Evolutionary conservation across 352 stramenopile genomes (phyloP).

Genomic region (Globisporangium uncinulatum): DNA sequence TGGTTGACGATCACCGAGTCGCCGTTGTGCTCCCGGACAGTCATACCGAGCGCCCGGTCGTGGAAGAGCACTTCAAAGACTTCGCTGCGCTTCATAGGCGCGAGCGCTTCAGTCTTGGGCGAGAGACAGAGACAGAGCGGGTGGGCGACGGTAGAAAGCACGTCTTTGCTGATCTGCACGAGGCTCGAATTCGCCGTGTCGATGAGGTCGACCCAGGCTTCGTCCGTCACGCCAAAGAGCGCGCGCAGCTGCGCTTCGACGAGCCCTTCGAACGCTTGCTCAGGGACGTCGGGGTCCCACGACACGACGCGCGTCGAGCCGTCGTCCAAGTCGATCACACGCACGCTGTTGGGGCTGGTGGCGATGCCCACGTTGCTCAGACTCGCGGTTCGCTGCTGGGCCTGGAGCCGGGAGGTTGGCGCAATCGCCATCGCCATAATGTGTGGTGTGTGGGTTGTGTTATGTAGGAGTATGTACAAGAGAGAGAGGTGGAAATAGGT

Average conservation of each 20-base stretch:
- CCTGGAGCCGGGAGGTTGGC: not conserved
- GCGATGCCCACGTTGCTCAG: not conserved
- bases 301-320: constrained; percentile 65
- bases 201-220: constrained; percentile 85
- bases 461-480: not conserved
- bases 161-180: constrained; percentile 79
- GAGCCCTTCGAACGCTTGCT: constrained; percentile 77
- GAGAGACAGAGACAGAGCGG: constrained; percentile 78
- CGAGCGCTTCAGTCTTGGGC: constrained; percentile 76
- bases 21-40: constrained; percentile 69
- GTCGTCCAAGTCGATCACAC: constrained; percentile 84
- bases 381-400: not conserved
- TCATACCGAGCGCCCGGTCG: constrained; percentile 71
- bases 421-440: not conserved
- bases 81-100: constrained; percentile 73
- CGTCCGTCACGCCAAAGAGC: constrained; percentile 76
- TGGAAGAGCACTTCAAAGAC: constrained; percentile 78
- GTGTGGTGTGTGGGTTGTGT: not conserved
- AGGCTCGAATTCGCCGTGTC: constrained; percentile 75
- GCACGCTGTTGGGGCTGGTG: constrained; percentile 40
- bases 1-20: constrained; percentile 84
- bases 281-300: constrained; percentile 75
- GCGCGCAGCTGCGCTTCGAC: constrained; percentile 70
- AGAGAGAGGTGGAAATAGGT: not conserved
- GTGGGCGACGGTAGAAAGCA: constrained; percentile 39